Evolutionary conservation across 148 eudicot genomes (phyloP).

Genomic region (Persicaria tinctoria): DNA sequence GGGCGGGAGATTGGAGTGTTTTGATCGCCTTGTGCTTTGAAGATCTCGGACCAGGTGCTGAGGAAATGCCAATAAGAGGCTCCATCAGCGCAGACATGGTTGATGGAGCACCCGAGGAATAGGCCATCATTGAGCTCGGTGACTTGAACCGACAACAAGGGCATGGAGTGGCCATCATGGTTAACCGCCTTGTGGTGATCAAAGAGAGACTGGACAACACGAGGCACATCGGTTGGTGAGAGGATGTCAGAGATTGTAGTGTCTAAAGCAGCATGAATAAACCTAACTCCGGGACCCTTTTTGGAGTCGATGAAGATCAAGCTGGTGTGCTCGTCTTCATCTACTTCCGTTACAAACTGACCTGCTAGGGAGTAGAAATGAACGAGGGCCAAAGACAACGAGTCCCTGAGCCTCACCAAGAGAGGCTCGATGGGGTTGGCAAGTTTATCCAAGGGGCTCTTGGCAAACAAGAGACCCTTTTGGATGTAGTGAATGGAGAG

Average conservation of each 20-base stretch:
- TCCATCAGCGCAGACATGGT: slow-evolving; percentile 14
- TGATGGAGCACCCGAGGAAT: slow-evolving; percentile 9
- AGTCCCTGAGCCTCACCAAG: slow-evolving; percentile 11
- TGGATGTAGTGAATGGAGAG: slow-evolving; percentile 33
- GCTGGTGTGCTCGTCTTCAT: slow-evolving; percentile 7
- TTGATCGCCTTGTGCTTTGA: neutral
- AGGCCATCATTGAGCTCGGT: slow-evolving; percentile 13
- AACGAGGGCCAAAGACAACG: slow-evolving; percentile 2
- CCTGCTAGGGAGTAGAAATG: slow-evolving; percentile 14
- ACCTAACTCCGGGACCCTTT: slow-evolving; percentile 13
- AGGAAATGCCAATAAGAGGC: slow-evolving; percentile 23
- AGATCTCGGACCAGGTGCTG: slow-evolving; percentile 18
- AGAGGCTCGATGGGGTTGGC: neutral
- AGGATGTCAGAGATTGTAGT: slow-evolving; percentile 1
- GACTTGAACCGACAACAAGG: slow-evolving; percentile 15
- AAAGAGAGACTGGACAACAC: slow-evolving; percentile 10
- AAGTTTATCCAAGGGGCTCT: neutral
- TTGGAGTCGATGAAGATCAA: slow-evolving; percentile 10
- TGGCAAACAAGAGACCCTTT: slow-evolving; percentile 30
- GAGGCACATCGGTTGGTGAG: slow-evolving; percentile 8
- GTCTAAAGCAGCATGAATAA: slow-evolving; percentile 10
- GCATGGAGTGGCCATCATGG: slow-evolving; percentile 13
- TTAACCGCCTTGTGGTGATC: slow-evolving; percentile 17
- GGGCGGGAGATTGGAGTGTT: slow-evolving; percentile 7
- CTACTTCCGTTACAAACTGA: neutral